phyloP scores from a whole-genome alignment of 2,329 filamentous ascomycete species.

The Trichoderma sp. region DNA sequence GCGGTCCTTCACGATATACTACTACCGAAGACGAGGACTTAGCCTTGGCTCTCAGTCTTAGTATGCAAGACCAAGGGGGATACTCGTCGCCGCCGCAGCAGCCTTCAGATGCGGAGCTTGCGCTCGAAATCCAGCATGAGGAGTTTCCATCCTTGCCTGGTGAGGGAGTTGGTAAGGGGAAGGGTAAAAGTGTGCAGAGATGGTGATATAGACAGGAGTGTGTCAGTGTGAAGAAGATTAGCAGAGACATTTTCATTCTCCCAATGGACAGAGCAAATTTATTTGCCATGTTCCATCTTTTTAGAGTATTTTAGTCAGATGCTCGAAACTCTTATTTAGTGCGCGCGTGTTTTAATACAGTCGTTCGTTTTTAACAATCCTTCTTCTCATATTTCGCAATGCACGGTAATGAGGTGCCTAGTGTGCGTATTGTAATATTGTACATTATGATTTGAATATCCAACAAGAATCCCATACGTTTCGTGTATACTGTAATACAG shows the following conservation, averaged over 20 bases:
- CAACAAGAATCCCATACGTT: neutral
- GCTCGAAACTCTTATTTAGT: neutral
- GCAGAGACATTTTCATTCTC: neutral
- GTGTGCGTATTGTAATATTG: neutral
- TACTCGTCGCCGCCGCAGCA: conserved; percentile 17
- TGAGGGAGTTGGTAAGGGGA: conserved; percentile 46
- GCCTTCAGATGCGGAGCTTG: conserved; percentile 1
- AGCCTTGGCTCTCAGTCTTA: conserved; percentile 59
- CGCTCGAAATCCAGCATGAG: conserved; percentile 27
- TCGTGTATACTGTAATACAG: neutral
- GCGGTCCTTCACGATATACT: conserved; percentile 27
- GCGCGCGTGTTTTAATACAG: neutral
- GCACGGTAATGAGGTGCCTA: neutral
- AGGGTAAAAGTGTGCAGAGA: conserved; percentile 41
- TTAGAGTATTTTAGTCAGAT: neutral
- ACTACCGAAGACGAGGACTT: conserved; percentile 52
- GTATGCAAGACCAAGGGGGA: conserved; percentile 52
- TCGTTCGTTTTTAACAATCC: neutral
- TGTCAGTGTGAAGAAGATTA: neutral
- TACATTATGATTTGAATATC: neutral
- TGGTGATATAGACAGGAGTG: conserved; percentile 24
- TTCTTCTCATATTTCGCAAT: neutral
- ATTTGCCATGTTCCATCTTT: neutral
- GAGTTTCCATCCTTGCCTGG: conserved; percentile 43
- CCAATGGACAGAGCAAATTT: neutral